Conservation (phyloP, 345 rosid genomes). For the Clarkia xantiana region DNA sequence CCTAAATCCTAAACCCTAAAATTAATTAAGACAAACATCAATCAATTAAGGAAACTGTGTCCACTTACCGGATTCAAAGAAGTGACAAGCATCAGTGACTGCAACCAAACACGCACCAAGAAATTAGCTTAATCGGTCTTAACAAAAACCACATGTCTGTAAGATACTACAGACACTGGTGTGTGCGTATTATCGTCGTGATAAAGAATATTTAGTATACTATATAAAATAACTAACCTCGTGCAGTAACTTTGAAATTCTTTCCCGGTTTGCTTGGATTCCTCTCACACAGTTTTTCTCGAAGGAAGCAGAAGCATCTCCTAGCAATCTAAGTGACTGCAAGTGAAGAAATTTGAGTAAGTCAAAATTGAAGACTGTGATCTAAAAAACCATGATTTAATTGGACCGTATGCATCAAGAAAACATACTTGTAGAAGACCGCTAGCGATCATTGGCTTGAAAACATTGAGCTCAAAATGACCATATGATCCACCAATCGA, state of each 20-base stretch:
- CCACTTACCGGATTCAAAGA: constrained; percentile 83
- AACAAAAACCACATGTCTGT: too few relatives aligned
- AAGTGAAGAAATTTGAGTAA: constrained; percentile 10
- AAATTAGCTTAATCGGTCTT: constrained; percentile 15
- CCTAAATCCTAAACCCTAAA: too few relatives aligned
- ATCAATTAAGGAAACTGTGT: too few relatives aligned
- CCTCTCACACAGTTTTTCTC: constrained; percentile 87
- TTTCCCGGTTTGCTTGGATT: constrained; percentile 73
- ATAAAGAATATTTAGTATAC: too few relatives aligned
- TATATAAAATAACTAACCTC: constrained; percentile 51
- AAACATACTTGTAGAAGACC: constrained; percentile 65
- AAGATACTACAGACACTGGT: too few relatives aligned
- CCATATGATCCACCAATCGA: constrained; percentile 94
- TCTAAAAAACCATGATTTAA: neutral
- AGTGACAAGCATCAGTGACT: constrained; percentile 97
- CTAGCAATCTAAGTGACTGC: constrained; percentile 72
- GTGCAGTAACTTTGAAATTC: constrained; percentile 74
- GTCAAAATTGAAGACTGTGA: too few relatives aligned
- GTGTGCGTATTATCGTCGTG: too few relatives aligned
- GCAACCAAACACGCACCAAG: constrained; percentile 24
- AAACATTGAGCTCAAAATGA: constrained; percentile 86
- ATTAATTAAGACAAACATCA: neutral
- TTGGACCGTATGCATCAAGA: neutral
- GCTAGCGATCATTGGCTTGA: constrained; percentile 92
- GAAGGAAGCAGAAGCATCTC: constrained; percentile 90